Conservation (phyloP, 441 rosid species). For the Rhodomyrtus psidioides region DNA sequence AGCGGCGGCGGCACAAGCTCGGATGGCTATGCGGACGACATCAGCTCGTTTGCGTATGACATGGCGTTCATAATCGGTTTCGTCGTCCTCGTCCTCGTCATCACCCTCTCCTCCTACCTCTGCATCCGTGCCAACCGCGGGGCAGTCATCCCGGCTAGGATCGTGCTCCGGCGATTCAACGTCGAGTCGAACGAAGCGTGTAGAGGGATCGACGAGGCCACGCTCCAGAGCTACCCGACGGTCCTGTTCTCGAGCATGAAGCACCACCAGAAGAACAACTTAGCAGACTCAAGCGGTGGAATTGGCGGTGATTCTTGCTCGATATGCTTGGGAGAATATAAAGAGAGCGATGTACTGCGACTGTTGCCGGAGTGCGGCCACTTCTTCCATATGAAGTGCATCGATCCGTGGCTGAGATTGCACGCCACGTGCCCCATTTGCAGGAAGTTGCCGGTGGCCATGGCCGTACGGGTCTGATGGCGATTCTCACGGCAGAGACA, state of each 20-base stretch:
- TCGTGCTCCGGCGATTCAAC: background rate
- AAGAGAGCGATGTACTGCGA: background rate
- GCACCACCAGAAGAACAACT: background rate
- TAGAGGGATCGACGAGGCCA: background rate
- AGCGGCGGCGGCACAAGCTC: background rate
- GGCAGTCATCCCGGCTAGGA: background rate
- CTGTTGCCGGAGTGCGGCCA: background rate
- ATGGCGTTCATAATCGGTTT: background rate
- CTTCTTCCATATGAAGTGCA: background rate
- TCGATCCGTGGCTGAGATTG: background rate
- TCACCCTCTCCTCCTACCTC: background rate
- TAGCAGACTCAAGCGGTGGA: background rate
- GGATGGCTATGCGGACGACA: background rate
- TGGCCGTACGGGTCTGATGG: background rate
- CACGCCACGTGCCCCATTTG: background rate
- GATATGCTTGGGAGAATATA: background rate
- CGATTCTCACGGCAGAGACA: background rate
- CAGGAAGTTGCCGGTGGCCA: background rate
- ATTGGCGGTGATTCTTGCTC: background rate
- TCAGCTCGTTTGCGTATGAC: background rate
- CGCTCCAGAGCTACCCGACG: background rate
- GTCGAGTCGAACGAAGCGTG: too few species aligned
- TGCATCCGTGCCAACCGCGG: background rate
- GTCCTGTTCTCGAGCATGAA: background rate
- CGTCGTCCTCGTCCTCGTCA: background rate